Percentiles rank a stretch among this genome's conserved stretches.
Evolutionary conservation across 805 yeast species (phyloP).

Genomic region (Yamadazyma sp.): DNA sequence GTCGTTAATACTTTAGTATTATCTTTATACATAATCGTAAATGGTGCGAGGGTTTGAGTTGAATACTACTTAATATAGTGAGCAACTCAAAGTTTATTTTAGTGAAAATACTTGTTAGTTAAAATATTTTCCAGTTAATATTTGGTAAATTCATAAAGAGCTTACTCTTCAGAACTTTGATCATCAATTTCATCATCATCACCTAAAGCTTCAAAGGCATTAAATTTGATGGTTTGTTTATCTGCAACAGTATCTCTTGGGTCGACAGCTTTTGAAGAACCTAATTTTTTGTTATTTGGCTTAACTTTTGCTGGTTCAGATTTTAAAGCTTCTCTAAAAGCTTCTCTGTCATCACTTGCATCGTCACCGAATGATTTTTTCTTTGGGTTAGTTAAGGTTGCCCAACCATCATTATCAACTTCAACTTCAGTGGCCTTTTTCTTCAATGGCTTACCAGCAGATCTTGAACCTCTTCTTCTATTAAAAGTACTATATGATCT

Average conservation of each 20-base stretch:
- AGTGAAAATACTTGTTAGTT: too few relatives aligned
- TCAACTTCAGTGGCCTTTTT: constrained; percentile 50
- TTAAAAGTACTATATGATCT: constrained; percentile 45
- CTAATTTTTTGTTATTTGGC: constrained; percentile 72
- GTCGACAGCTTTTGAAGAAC: constrained; percentile 71
- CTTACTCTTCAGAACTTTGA: constrained; percentile 4
- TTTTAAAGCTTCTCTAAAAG: constrained; percentile 45
- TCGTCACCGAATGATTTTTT: constrained; percentile 51
- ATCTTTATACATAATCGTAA: too few relatives aligned
- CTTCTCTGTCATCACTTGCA: constrained; percentile 44
- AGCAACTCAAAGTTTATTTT: too few relatives aligned
- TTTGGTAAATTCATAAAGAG: too few relatives aligned
- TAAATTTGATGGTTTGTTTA: constrained; percentile 62
- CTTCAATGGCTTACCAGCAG: constrained; percentile 51
- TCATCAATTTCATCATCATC: constrained; percentile 36
- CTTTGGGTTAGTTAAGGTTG: constrained; percentile 49
- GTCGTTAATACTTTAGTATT: too few relatives aligned
- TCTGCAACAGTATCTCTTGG: constrained; percentile 69
- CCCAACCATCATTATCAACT: constrained; percentile 84
- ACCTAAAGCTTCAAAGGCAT: constrained; percentile 79
- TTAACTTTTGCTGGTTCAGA: constrained; percentile 47
- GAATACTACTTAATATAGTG: too few relatives aligned
- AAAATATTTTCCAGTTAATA: too few relatives aligned
- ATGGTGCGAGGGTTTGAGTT: too few relatives aligned
- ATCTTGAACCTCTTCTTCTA: constrained; percentile 62